A percentile compares a stretch with the other conserved stretches of the same genome.
These are phyloP conservation scores for Trichoderma oligosporum DNA, from an alignment of 2,329 filamentous ascomycete genomes.

Conservation along the genomic window DNA sequence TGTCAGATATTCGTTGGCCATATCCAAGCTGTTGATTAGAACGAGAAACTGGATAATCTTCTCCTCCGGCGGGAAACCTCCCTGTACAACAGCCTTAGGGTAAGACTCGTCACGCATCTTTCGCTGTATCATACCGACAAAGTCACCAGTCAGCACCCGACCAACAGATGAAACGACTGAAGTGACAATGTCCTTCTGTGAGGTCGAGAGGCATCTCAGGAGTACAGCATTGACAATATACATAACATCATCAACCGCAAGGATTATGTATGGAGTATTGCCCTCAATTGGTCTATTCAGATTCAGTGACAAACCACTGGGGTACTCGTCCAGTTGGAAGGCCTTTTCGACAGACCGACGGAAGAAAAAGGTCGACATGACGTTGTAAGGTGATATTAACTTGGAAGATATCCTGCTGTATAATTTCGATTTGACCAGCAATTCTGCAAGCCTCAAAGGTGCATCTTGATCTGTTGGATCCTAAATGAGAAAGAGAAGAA, in stretches of 20 bases:
- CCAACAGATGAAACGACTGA: constrained; percentile 75
- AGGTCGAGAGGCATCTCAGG: constrained; percentile 80
- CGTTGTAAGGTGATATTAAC: constrained; percentile 77
- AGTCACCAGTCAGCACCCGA: constrained; percentile 80
- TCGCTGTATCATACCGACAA: constrained; percentile 93
- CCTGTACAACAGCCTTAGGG: constrained; percentile 72
- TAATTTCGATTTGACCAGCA: constrained; percentile 75
- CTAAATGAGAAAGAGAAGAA: constrained; percentile 33
- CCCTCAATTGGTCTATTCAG: constrained; percentile 66
- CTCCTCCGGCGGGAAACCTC: constrained; percentile 80
- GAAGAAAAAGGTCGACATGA: constrained; percentile 95
- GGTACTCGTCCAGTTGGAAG: constrained; percentile 91
- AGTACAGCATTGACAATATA: constrained; percentile 95
- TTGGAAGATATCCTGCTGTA: constrained; percentile 72
- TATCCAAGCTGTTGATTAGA: constrained; percentile 91
- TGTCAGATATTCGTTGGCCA: constrained; percentile 83
- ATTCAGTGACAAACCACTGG: constrained; percentile 73
- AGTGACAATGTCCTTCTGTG: constrained; percentile 72
- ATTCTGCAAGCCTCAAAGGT: constrained; percentile 63
- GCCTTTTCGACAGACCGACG: constrained; percentile 94
- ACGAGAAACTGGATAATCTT: constrained; percentile 87
- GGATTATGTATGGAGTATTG: constrained; percentile 86
- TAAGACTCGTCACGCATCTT: constrained; percentile 98
- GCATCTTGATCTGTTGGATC: constrained; percentile 51
- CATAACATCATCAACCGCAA: constrained; percentile 97